Evolutionary conservation across 2,329 filamentous ascomycete genomes (phyloP).

Genomic region (Trichoderma arundinaceum): DNA sequence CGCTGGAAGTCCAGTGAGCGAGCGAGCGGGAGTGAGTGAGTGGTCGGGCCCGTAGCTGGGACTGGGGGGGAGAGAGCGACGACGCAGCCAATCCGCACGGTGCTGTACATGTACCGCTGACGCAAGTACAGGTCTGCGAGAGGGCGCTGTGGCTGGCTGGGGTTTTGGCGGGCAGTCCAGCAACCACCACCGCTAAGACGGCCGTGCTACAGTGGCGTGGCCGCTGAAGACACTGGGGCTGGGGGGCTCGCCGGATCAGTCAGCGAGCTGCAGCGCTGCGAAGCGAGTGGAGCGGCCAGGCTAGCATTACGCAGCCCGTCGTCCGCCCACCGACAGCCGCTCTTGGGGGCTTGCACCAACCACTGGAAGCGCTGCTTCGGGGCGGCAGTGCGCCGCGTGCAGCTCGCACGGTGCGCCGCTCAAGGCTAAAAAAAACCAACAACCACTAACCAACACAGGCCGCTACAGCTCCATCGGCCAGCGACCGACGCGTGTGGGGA

Average conservation of each 20-base stretch:
- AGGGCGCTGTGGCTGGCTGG: slow-evolving; percentile 22
- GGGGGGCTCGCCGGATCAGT: no score
- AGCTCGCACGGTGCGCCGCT: background rate
- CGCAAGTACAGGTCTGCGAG: slow-evolving; percentile 16
- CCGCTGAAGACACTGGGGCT: slow-evolving; percentile 26
- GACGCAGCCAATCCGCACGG: background rate
- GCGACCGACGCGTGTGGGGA: slow-evolving; percentile 3
- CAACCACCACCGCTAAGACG: no score
- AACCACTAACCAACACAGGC: background rate
- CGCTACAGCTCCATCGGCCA: background rate
- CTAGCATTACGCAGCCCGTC: slow-evolving; percentile 20
- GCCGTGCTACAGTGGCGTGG: slow-evolving; percentile 14
- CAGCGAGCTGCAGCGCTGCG: no score
- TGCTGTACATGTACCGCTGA: slow-evolving; percentile 19
- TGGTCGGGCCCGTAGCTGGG: background rate
- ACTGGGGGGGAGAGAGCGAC: slow-evolving; percentile 6
- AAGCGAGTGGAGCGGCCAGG: slow-evolving; percentile 11
- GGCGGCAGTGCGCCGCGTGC: background rate
- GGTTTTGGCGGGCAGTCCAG: no score
- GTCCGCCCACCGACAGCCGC: slow-evolving; percentile 16
- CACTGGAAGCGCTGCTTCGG: slow-evolving; percentile 4
- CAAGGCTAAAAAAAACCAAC: background rate
- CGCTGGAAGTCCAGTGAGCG: slow-evolving; percentile 1
- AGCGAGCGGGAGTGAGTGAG: slow-evolving; percentile 2
- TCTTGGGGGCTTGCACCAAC: background rate